These are phyloP conservation scores for Sanghuangporus baumii DNA, from an alignment of 1,284 basidiomycete species.

Conservation along the genomic window DNA sequence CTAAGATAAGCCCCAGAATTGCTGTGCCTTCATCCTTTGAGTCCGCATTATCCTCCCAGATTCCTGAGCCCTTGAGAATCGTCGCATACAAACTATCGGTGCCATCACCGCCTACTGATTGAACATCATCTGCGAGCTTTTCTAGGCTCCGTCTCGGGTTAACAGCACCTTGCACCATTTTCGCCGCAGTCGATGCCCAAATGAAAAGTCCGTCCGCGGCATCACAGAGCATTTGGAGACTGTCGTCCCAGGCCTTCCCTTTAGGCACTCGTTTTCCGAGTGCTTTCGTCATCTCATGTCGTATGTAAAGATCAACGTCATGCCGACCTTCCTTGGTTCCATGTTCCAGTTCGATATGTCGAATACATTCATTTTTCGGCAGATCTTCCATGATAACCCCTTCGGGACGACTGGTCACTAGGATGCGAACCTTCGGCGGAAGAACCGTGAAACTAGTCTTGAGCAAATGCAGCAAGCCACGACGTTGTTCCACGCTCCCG, in stretches of 20 bases:
- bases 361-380: background rate
- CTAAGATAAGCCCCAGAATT: background rate
- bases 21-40: background rate
- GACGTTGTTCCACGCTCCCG: conserved; percentile 20
- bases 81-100: conserved; percentile 2
- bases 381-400: background rate
- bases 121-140: background rate
- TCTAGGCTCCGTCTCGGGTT: background rate
- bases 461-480: conserved; percentile 27
- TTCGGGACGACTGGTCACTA: conserved; percentile 7
- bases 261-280: background rate
- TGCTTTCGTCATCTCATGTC: background rate
- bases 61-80: background rate
- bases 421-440: background rate
- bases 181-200: conserved; percentile 1
- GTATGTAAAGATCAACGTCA: background rate
- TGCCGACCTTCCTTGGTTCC: background rate
- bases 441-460: conserved; percentile 18
- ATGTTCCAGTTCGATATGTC: background rate
- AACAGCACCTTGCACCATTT: background rate
- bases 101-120: background rate
- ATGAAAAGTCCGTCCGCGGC: conserved; percentile 7
- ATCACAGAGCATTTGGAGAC: background rate
- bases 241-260: background rate
- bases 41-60: background rate